Evolutionary conservation across 1,284 basidiomycete genomes (phyloP), one percentile per base, ranked within the genome.

Genomic region (Sanghuangporus sanghuang): DNA sequence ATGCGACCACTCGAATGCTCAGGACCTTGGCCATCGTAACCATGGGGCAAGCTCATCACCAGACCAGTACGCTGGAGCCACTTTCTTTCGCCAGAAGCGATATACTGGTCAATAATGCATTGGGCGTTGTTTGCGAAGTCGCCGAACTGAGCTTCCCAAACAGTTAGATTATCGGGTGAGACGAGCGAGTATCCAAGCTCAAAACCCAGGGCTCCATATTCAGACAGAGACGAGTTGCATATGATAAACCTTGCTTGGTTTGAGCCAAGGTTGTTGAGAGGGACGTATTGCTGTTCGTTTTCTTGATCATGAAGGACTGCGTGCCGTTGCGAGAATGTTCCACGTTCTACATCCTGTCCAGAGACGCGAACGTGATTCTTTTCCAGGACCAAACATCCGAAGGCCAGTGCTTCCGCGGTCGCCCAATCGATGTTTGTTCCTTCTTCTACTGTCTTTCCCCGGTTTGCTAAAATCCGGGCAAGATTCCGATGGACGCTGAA

Each of bases 81-180:
- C 77, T 99, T 99, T 69, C 95, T 83, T 80, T 99, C 97, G 56
- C 96, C 96, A 18, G 96, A 92, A 35, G 96, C 95, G 68, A 99
- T 93, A 80, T 98, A 99, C 77, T 99, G 96, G 76, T 99, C 97
- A 71, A 99, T 98, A 77, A 99, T 98, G 76, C 90, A 92, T 78
- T 98, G 96, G 3, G 96, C 96, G 68, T 92, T 95, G 79, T 97
- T 97, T 55, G 90, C 93, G 75, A 98, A 99, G 77, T 99, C 97
- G 76, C 96, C 96, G 72, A 99, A 98, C 76, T 98, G 96, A 27
- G 94, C 97, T 77, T 99, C 97, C 97, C 97, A 99, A 73, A 99
- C 91, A 23, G 95, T 96, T 68, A 99, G 81, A 58, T 89, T 84
- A 73, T 96, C 89, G 35, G 97, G 97, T 46, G 95, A 96, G 64